These are phyloP conservation scores for Cenchrus purpureus DNA, from an alignment of 176 grass and related monocot species.

Conservation along the genomic window DNA sequence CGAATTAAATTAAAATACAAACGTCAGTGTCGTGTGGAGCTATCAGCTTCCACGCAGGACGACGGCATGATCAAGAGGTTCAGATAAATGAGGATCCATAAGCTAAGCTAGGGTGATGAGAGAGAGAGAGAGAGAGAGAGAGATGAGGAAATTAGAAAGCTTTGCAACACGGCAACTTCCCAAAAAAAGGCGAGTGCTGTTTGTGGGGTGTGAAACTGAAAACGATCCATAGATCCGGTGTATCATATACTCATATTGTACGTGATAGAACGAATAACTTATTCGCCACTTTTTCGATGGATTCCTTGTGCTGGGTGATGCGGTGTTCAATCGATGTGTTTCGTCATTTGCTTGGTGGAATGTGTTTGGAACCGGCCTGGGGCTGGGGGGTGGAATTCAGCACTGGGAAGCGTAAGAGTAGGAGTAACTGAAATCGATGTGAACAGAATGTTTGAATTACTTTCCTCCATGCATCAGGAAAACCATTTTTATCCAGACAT, in stretches of 20 bases:
- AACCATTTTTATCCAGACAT: background rate
- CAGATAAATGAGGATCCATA: constrained; percentile 11
- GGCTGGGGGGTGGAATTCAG: constrained; percentile 4
- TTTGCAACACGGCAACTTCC: constrained; percentile 38
- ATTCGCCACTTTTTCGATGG: constrained; percentile 27
- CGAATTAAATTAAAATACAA: constrained; percentile 2
- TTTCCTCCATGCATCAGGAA: background rate
- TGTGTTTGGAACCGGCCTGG: constrained; percentile 28
- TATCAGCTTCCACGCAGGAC: constrained; percentile 26
- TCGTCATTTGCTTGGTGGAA: constrained; percentile 41
- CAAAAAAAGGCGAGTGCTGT: constrained; percentile 43
- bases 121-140: background rate
- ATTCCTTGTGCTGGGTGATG: constrained; percentile 25
- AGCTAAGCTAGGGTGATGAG: background rate
- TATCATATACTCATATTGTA: background rate
- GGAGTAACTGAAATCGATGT: constrained; percentile 31
- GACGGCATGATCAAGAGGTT: background rate
- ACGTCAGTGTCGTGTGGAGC: constrained; percentile 28
- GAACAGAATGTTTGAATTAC: constrained; percentile 41
- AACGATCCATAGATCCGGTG: constrained; percentile 11
- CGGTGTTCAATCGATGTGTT: background rate
- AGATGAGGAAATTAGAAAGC: constrained; percentile 23
- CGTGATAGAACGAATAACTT: background rate
- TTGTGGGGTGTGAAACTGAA: constrained; percentile 41
- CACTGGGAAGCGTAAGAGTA: constrained; percentile 24